Conservation (phyloP, 176 grass and related monocot species). For the bread wheat (Triticum aestivum) region DNA sequence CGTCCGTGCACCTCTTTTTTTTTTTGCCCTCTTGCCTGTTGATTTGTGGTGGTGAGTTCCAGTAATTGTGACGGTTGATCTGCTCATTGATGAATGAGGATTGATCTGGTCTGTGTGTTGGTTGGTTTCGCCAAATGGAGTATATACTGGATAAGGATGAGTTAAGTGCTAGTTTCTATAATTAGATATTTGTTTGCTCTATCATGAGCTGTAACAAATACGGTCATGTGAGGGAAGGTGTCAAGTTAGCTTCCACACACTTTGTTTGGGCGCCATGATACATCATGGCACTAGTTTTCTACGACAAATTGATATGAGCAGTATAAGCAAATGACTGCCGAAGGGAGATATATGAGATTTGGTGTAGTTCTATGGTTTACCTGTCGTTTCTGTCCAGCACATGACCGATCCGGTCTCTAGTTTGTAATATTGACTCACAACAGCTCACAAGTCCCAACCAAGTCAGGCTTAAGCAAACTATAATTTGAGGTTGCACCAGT, state of each 20-base stretch:
- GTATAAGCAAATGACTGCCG: not conserved
- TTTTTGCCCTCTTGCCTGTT: not conserved
- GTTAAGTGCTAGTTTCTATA: not conserved
- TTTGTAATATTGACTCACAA: not conserved
- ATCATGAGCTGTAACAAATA: not conserved
- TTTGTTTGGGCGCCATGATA: not conserved
- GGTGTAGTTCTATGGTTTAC: not conserved
- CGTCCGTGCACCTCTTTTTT: not conserved
- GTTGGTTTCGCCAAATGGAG: conserved; percentile 29
- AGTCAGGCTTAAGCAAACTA: conserved; percentile 4
- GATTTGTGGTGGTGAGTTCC: not conserved
- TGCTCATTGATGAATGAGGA: not conserved
- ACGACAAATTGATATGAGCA: not conserved
- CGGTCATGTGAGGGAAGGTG: not conserved
- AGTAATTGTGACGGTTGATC: not conserved
- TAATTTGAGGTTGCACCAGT: conserved; percentile 1
- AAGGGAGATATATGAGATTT: not conserved
- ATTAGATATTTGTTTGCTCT: not conserved
- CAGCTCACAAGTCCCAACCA: not conserved
- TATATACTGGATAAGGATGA: conserved; percentile 16
- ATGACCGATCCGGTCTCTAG: not conserved
- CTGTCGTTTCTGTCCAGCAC: not conserved
- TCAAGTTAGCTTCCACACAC: not conserved
- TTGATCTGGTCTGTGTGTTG: conserved; percentile 14
- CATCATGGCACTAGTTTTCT: not conserved